Evolutionary conservation across 2,329 filamentous ascomycete genomes (phyloP), one percentile per base, ranked within the genome.

Genomic region (Claviceps lovelessii): DNA sequence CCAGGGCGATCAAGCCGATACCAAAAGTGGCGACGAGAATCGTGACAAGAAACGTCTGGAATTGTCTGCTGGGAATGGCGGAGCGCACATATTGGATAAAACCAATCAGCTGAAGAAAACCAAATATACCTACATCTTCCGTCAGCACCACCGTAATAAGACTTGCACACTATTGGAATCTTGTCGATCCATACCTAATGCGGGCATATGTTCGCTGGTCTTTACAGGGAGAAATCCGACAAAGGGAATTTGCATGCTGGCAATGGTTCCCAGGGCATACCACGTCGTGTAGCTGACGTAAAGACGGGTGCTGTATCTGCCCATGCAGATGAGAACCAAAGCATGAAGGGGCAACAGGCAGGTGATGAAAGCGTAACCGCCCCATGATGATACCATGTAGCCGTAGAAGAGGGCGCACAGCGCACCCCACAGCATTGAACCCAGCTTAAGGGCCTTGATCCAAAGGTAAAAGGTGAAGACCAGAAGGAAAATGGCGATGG

Each of bases 381-480:
- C 93, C 93, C 93, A 98, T 19, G 94, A 95, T 51, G 91, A 93
- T 60, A 98, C 93, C 93, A 98, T 98, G 82, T 98, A 98, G 66
- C 93, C 93, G 72, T 98, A 98, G 74, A 94, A 97, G 54, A 98
- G 78, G 47, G 93, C 93, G 63, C 90, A 93, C 59, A 96, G 77
- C 42, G 88, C 90, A 63, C 90, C 91, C 91, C 91, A 98, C 72
- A 96, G 87, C 69, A 95, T 90, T 52, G 93, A 97, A 31, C 93
- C 93, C 56, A 90, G 81, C 77, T 98, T 98, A 62, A 98, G 79
- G 23, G 93, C 89, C 79, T 97, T 97, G 74, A 98, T 95, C 93
- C 93, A 98, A 53, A 98, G 81, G 73, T 84, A 98, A 73, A 98
- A 98, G 68, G 93, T 98, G 71, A 95, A 96, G 61, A 98, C 93